These are phyloP conservation scores for Marchantia paleacea DNA, from an alignment of 225 moss, liverwort and hornwort genomes.

Conservation along the genomic window DNA sequence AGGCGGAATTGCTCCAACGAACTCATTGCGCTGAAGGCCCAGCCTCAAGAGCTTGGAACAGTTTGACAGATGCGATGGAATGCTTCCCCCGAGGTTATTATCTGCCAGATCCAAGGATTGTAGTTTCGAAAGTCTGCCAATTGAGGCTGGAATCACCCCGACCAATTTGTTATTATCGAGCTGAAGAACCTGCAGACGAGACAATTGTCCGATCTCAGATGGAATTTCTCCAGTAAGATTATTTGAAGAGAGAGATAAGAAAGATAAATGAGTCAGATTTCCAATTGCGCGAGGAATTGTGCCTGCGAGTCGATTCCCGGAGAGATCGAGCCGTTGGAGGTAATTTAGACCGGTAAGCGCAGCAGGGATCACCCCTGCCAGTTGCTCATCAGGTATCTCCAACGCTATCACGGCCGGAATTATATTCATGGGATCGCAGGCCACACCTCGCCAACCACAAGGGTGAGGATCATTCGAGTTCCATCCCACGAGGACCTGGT, in stretches of 20 bases:
- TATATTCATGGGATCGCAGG: constrained; percentile 13
- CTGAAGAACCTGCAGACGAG: neutral
- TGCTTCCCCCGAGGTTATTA: constrained; percentile 3
- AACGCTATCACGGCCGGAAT: constrained; percentile 9
- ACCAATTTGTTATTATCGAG: constrained; percentile 7
- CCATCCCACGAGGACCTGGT: constrained; percentile 4
- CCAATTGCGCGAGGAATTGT: constrained; percentile 5
- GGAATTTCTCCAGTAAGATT: constrained; percentile 20
- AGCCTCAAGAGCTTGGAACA: neutral
- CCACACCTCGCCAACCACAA: constrained; percentile 26
- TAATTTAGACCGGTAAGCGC: neutral
- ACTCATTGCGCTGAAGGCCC: constrained; percentile 1
- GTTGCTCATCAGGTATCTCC: constrained; percentile 5
- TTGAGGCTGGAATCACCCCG: constrained; percentile 4
- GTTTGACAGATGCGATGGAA: constrained; percentile 7
- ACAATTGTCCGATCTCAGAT: constrained; percentile 3
- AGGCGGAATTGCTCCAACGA: neutral
- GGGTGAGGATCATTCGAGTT: constrained; percentile 12
- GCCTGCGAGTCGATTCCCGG: constrained; percentile 1
- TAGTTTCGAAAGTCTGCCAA: neutral
- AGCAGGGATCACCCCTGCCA: constrained; percentile 15
- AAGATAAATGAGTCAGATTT: neutral
- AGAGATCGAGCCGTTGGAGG: constrained; percentile 16
- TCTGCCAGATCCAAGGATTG: constrained; percentile 6
- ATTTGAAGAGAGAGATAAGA: constrained; percentile 6